These are phyloP conservation scores for Leptographium flavum DNA, from an alignment of 2,329 filamentous ascomycete species.

Conservation along the genomic window DNA sequence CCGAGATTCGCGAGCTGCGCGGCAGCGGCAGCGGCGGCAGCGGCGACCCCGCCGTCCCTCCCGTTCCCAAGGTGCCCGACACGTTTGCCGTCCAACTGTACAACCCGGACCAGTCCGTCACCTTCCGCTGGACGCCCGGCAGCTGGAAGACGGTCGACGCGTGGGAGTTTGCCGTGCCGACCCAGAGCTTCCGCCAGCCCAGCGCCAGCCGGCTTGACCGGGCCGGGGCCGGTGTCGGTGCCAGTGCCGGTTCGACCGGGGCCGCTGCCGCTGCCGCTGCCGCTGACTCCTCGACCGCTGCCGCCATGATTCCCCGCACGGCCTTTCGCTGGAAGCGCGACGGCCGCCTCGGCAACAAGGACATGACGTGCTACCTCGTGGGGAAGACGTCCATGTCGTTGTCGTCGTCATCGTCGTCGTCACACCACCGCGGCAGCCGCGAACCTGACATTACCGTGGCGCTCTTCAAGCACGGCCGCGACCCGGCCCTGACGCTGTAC, in stretches of 20 bases:
- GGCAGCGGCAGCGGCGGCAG: slow-evolving; percentile 5
- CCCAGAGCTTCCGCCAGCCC: slow-evolving; percentile 69
- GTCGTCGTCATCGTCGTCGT: slow-evolving; percentile 34
- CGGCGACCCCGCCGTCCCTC: slow-evolving; percentile 37
- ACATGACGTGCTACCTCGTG: slow-evolving; percentile 77
- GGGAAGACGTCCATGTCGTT: no score
- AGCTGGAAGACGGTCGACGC: slow-evolving; percentile 67
- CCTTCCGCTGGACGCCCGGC: slow-evolving; percentile 55
- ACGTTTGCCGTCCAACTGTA: slow-evolving; percentile 80
- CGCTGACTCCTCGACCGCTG: slow-evolving; percentile 47
- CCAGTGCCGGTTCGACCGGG: slow-evolving; percentile 19
- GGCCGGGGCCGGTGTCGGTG: slow-evolving; percentile 28
- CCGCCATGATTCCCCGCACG: slow-evolving; percentile 50
- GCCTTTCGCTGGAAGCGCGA: slow-evolving; percentile 85
- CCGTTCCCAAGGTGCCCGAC: slow-evolving; percentile 60
- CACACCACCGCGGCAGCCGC: slow-evolving; percentile 28
- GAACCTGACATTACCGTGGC: slow-evolving; percentile 95
- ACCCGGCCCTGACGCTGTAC: slow-evolving; percentile 64
- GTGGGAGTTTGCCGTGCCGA: slow-evolving; percentile 90
- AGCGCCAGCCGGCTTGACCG: slow-evolving; percentile 67
- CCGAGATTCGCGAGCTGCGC: slow-evolving; percentile 54
- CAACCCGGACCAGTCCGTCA: slow-evolving; percentile 76
- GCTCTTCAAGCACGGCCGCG: slow-evolving; percentile 58
- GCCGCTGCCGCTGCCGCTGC: not conserved
- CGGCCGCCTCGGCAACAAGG: slow-evolving; percentile 61